Evolutionary conservation across 2,329 filamentous ascomycete genomes (phyloP).

Genomic region (Pseudonectria buxi): DNA sequence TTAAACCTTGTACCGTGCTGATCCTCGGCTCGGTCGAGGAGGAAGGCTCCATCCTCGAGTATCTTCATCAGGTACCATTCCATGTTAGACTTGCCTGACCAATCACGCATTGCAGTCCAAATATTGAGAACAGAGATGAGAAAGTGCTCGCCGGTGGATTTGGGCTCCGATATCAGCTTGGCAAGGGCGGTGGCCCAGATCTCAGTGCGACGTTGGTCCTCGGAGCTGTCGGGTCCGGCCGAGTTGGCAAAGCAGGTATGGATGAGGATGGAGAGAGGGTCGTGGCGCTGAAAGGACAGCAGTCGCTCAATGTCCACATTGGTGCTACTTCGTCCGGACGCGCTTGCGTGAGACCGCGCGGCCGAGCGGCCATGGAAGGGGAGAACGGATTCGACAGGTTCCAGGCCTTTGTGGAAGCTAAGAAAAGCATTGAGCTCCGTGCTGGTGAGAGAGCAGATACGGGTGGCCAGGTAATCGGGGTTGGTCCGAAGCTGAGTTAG

Average conservation of each 20-base stretch:
- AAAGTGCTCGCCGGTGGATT: constrained; percentile 70
- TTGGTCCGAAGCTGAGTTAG: constrained; percentile 78
- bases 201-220: constrained; percentile 72
- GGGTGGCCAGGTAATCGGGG: constrained; percentile 77
- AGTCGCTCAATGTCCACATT: constrained; percentile 69
- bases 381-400: constrained; percentile 77
- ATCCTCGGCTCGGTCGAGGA: constrained; percentile 79
- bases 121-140: constrained; percentile 79
- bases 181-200: constrained; percentile 87
- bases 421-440: constrained; percentile 72
- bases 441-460: constrained; percentile 68
- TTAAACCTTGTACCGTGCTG: constrained; percentile 66
- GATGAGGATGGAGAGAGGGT: constrained; percentile 76
- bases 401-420: constrained; percentile 69
- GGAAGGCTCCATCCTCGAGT: constrained; percentile 83
- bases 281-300: constrained; percentile 81
- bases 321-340: constrained; percentile 40
- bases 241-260: constrained; percentile 88
- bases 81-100: constrained; percentile 83
- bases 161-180: constrained; percentile 70
- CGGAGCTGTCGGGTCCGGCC: constrained; percentile 70
- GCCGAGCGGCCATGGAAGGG: constrained; percentile 55
- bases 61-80: constrained; percentile 95
- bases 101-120: constrained; percentile 80
- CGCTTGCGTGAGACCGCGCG: constrained; percentile 37